A percentile compares a stretch with the other conserved stretches of the same genome.
These are phyloP conservation scores for Selaginella moellendorffii DNA, from an alignment of 75 land plant genomes.

Conservation along the genomic window DNA sequence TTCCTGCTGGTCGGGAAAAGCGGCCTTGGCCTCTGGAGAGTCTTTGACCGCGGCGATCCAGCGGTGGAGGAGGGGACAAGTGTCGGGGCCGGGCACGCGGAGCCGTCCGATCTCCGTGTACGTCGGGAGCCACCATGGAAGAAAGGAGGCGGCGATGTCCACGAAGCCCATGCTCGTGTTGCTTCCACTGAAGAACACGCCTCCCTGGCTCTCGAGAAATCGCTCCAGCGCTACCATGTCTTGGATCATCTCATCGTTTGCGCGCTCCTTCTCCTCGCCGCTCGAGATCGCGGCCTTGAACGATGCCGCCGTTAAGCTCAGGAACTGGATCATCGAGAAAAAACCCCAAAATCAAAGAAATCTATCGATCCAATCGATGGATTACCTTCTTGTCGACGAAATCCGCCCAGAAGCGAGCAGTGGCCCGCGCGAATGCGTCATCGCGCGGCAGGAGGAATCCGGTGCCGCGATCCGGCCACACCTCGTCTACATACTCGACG, in stretches of 20 bases:
- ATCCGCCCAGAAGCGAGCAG: constrained; percentile 6
- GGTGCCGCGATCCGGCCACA: not conserved
- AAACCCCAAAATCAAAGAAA: too few relatives aligned
- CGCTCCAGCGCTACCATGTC: not conserved
- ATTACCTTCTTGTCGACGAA: constrained; percentile 4
- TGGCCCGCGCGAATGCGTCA: not conserved
- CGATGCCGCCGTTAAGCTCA: not conserved
- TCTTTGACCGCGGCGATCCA: not conserved
- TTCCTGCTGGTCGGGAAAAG: not conserved
- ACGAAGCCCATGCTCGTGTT: not conserved
- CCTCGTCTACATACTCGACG: not conserved
- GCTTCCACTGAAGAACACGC: not conserved
- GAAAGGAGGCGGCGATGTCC: not conserved
- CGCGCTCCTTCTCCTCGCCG: not conserved
- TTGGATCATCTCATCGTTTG: not conserved
- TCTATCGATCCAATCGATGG: too few relatives aligned
- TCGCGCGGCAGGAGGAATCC: not conserved
- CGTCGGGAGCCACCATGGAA: not conserved
- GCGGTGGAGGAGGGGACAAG: not conserved
- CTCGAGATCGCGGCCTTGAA: not conserved
- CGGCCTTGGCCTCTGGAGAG: not conserved
- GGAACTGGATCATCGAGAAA: too few relatives aligned
- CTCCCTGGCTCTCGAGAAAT: not conserved
- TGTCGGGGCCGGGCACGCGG: too few relatives aligned
- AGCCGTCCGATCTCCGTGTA: too few relatives aligned